phyloP scores from a whole-genome alignment of 1,284 basidiomycete genomes.

The Phlebopus sp. region DNA sequence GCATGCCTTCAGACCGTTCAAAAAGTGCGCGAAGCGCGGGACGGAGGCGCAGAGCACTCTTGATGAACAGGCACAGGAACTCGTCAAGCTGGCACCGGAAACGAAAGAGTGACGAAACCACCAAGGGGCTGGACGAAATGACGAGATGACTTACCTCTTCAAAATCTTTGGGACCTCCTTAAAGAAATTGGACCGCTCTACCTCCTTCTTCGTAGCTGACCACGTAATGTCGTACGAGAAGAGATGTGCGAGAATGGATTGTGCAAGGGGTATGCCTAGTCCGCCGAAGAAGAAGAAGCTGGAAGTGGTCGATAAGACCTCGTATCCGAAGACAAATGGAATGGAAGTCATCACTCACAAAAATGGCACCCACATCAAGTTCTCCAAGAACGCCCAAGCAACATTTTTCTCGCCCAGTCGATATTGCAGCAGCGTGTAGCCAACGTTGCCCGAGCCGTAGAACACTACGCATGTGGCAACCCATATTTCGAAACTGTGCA shows the following conservation, averaged over 20 bases:
- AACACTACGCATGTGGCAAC: slow-evolving; percentile 77
- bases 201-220: slow-evolving; percentile 78
- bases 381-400: slow-evolving; percentile 55
- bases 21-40: not conserved
- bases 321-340: not conserved
- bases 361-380: slow-evolving; percentile 75
- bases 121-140: slow-evolving; percentile 34
- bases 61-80: not conserved
- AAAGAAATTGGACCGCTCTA: slow-evolving; percentile 84
- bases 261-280: slow-evolving; percentile 68
- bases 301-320: slow-evolving; percentile 11
- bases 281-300: slow-evolving; percentile 88
- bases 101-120: not conserved
- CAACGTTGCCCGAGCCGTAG: slow-evolving; percentile 68
- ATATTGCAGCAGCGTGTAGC: slow-evolving; percentile 72
- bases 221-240: slow-evolving; percentile 85
- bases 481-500: slow-evolving; percentile 75
- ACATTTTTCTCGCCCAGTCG: slow-evolving; percentile 65
- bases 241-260: slow-evolving; percentile 76
- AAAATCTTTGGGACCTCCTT: slow-evolving; percentile 81
- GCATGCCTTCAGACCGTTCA: not conserved
- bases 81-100: not conserved
- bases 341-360: slow-evolving; percentile 52
- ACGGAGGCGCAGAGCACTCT: slow-evolving; percentile 9
- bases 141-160: slow-evolving; percentile 65